Conservation (phyloP, 495 filamentous ascomycete species). For the Tetracladium marchalianum region DNA sequence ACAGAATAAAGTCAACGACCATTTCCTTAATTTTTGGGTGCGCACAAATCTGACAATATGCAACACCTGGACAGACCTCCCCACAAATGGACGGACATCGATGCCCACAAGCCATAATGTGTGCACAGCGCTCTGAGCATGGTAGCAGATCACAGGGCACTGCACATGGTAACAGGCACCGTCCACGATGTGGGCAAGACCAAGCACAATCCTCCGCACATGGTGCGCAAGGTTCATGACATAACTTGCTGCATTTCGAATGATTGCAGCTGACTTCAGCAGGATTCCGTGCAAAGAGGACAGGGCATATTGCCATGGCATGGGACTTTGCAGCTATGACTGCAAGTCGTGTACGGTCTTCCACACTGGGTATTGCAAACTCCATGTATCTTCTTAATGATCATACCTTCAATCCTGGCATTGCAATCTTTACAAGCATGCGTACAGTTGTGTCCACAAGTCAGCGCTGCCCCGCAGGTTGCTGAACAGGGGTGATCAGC, state of each 20-base stretch:
- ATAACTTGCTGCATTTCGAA: constrained; percentile 47
- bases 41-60: constrained; percentile 50
- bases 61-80: constrained; percentile 45
- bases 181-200: constrained; percentile 42
- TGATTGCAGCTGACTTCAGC: constrained; percentile 55
- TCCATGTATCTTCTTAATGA: constrained; percentile 32
- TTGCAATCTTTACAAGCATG: constrained; percentile 40
- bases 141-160: constrained; percentile 57
- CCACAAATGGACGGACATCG: constrained; percentile 58
- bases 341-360: constrained; percentile 44
- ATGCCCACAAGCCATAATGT: constrained; percentile 43
- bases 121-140: constrained; percentile 46
- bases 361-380: constrained; percentile 43
- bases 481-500: constrained; percentile 32
- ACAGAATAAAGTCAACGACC: constrained; percentile 44
- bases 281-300: constrained; percentile 41
- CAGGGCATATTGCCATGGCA: constrained; percentile 50
- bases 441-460: constrained; percentile 55
- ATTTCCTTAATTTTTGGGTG: constrained; percentile 29
- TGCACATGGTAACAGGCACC: constrained; percentile 57
- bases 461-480: constrained; percentile 33
- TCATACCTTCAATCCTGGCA: constrained; percentile 15
- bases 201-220: constrained; percentile 52
- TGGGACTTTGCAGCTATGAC: constrained; percentile 38
- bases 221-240: constrained; percentile 53